Evolutionary conservation across 176 grass and related monocot genomes (phyloP).

Genomic region (Canna indica): DNA sequence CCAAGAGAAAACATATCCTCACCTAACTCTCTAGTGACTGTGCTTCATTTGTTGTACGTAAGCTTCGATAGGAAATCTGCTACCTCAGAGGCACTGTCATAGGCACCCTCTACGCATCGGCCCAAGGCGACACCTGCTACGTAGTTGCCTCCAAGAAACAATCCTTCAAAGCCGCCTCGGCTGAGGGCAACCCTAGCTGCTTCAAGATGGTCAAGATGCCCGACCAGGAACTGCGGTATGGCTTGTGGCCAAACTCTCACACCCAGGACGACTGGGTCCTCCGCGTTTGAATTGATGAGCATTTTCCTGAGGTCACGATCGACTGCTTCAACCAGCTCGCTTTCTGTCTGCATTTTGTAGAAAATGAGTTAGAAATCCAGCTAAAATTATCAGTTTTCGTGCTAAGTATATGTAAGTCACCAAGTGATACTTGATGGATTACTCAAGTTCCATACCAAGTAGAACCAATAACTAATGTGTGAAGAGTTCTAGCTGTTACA

Average conservation of each 20-base stretch:
- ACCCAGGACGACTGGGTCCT: slow-evolving; percentile 50
- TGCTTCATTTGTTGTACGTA: slow-evolving; percentile 5
- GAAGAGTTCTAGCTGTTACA: not conserved
- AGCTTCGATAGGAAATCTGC: slow-evolving; percentile 61
- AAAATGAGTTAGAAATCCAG: not conserved
- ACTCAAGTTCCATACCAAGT: no score
- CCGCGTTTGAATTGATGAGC: slow-evolving; percentile 61
- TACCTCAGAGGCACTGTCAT: slow-evolving; percentile 54
- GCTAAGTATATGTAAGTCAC: not conserved
- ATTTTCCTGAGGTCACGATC: slow-evolving; percentile 80
- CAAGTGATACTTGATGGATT: no score
- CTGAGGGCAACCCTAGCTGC: slow-evolving; percentile 42
- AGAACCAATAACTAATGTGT: not conserved
- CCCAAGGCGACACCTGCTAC: slow-evolving; percentile 81
- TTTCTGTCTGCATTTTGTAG: slow-evolving; percentile 38
- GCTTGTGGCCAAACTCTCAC: slow-evolving; percentile 83
- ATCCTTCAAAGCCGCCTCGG: slow-evolving; percentile 32
- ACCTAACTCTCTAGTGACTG: not conserved
- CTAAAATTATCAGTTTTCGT: not conserved
- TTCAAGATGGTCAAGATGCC: slow-evolving; percentile 73
- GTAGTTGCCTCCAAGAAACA: slow-evolving; percentile 91
- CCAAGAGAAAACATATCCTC: not conserved
- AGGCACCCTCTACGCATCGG: slow-evolving; percentile 72
- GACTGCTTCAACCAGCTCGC: slow-evolving; percentile 75
- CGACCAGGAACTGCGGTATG: slow-evolving; percentile 83